Evolutionary conservation across 805 yeast genomes (phyloP), one percentile per base, ranked within the genome.

Genomic region (Candida jianshihensis): DNA sequence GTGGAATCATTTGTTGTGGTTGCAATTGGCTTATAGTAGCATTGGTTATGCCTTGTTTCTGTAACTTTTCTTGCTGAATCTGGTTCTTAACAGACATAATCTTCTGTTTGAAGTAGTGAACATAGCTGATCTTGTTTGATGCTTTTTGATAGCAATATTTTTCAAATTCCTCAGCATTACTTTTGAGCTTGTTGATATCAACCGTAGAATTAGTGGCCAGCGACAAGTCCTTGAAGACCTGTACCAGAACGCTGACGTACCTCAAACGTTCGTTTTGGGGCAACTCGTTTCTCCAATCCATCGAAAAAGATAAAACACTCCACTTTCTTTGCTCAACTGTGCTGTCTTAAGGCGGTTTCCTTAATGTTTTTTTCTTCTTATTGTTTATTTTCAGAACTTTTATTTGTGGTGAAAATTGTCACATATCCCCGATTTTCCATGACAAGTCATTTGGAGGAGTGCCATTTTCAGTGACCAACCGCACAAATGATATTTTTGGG

Each of bases 111-210:
- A 73, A 63, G 31, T 64, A 60, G 33, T 69, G 73, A 37, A 71
- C 58, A 50, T 82, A 82, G 41, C 77, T 78, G 36, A 71, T 73
- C 45, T 75, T 74, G 16, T 73, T 63, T 9, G 68, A 66, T 11
- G 85, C 67, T 38, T 75, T 75, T 38, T 69, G 66, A 53, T 69
- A 81, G 18, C 86, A 72, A 46, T 68, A 75, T 40, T 76, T 73
- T 53, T 82, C 92, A 46, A 78, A 81, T 49, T 81, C 85, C 47
- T 76, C 81, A 4, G 88, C 87, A 47, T 77, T 64, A 4, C 67
- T 58, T 47, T 68, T 71, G 47, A 73, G 60, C 46, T 66, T 71
- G 34, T 60, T 64, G 18, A 61, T 48, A 26, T 65, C 68, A 9
- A 49, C 36, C 10, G 47, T 30, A 4, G 47, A 39, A 22, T 34